phyloP scores from a whole-genome alignment of 2,329 filamentous ascomycete species.

The Aspergillus sp. region DNA sequence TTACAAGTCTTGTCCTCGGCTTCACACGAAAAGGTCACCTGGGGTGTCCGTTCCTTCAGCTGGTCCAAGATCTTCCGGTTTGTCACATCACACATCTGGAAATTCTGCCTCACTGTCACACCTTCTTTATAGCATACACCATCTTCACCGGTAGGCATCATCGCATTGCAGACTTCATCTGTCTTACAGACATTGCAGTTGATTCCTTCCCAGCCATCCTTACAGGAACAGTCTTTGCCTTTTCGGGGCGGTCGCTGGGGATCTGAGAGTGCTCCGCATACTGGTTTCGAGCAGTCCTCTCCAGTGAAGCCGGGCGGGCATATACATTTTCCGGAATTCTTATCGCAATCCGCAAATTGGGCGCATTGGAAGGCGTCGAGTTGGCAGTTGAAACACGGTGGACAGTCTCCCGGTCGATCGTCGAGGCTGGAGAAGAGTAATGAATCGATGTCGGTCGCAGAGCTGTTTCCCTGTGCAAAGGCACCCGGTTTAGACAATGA shows the following conservation, averaged over 20 bases:
- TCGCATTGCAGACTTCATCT: conserved; percentile 77
- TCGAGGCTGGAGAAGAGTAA: conserved; percentile 70
- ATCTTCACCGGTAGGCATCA: conserved; percentile 79
- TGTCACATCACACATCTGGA: conserved; percentile 96
- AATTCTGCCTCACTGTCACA: conserved; percentile 88
- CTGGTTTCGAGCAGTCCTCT: conserved; percentile 87
- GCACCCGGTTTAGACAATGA: conserved; percentile 22
- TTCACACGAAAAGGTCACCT: conserved; percentile 93
- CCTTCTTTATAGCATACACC: conserved; percentile 92
- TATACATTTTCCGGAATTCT: conserved; percentile 85
- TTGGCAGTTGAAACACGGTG: conserved; percentile 89
- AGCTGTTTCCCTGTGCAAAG: conserved; percentile 52
- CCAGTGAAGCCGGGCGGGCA: conserved; percentile 92
- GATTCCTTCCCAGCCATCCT: conserved; percentile 92
- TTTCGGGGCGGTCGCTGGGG: conserved; percentile 73
- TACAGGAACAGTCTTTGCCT: conserved; percentile 74
- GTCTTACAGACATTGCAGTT: conserved; percentile 96
- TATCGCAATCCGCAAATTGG: conserved; percentile 86
- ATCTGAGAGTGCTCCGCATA: conserved; percentile 84
- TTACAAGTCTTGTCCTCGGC: conserved; percentile 75
- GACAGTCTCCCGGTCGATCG: conserved; percentile 60
- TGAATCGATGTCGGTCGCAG: conserved; percentile 60
- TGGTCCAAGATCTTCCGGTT: conserved; percentile 90
- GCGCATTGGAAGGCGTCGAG: conserved; percentile 87
- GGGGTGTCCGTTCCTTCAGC: conserved; percentile 78